These are phyloP conservation scores for Leishmania gerbilli DNA, from an alignment of 208 protist genomes.

Conservation along the genomic window DNA sequence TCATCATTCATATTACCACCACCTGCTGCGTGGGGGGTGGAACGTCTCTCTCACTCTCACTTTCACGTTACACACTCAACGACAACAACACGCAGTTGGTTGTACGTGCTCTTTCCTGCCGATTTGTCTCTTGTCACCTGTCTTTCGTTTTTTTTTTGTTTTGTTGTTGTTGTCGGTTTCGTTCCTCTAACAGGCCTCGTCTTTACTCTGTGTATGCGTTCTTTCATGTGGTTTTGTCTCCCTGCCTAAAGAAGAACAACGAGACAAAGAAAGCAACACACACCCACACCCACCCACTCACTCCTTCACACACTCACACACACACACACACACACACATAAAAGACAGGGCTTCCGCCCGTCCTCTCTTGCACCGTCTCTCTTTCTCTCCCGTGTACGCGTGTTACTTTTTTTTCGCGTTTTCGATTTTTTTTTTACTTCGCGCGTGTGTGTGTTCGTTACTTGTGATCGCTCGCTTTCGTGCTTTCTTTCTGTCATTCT, in stretches of 20 bases:
- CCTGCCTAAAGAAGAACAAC: not conserved
- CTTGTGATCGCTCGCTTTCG: slow-evolving; percentile 4
- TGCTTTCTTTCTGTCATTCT: slow-evolving; percentile 16
- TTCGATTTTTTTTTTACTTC: not conserved
- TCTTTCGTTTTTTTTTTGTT: not conserved
- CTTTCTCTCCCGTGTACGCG: not conserved
- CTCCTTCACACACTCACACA: not conserved
- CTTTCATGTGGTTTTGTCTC: not conserved
- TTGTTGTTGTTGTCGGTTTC: not conserved
- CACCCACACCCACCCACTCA: no score
- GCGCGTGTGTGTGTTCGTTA: not conserved
- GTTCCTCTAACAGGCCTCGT: not conserved
- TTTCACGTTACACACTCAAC: not conserved
- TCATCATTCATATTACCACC: not conserved
- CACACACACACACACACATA: not conserved
- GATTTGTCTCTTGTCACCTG: slow-evolving; percentile 6
- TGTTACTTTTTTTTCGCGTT: not conserved
- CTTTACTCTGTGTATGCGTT: not conserved
- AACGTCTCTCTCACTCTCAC: not conserved
- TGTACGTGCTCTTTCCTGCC: not conserved
- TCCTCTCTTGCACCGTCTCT: not conserved
- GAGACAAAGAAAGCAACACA: not conserved
- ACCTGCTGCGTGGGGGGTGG: not conserved
- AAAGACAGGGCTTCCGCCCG: not conserved
- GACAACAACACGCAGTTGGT: slow-evolving; percentile 6